Conservation (phyloP, 192 early-diverging fungal species). For the Mortierella claussenii region DNA sequence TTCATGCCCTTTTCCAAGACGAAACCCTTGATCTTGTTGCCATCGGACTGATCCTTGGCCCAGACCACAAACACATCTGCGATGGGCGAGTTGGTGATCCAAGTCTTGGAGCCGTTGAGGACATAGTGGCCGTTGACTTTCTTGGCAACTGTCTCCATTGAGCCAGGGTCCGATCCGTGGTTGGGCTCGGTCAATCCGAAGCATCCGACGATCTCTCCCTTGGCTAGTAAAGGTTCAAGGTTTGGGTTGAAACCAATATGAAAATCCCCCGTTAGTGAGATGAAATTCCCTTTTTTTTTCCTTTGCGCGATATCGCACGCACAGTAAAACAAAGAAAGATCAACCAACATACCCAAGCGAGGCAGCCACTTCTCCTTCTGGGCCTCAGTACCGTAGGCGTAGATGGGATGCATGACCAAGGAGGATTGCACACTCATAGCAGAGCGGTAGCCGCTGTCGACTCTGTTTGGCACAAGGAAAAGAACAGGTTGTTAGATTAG, state of each 20-base stretch:
- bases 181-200: constrained; percentile 99
- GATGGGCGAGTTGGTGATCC: constrained; percentile 99
- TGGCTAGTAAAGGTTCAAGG: constrained; percentile 61
- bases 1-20: constrained; percentile 96
- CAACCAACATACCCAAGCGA: constrained; percentile 74
- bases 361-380: constrained; percentile 95
- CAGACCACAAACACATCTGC: constrained; percentile 97
- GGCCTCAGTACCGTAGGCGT: constrained; percentile 90
- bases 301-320: no score
- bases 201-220: constrained; percentile 86
- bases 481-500: not conserved
- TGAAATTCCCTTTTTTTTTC: not conserved
- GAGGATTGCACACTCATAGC: constrained; percentile 99
- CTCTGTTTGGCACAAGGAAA: constrained; percentile 50
- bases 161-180: constrained; percentile 93
- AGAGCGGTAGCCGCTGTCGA: constrained; percentile 96
- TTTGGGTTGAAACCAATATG: not conserved
- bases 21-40: constrained; percentile 89
- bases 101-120: constrained; percentile 93
- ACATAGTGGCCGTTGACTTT: constrained; percentile 80
- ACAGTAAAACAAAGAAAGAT: no score
- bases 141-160: constrained; percentile 92
- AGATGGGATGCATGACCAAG: constrained; percentile 98
- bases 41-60: constrained; percentile 88
- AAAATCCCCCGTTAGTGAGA: not conserved